phyloP scores from a whole-genome alignment of 257 asterid genomes.

The Solanum virginianum region DNA sequence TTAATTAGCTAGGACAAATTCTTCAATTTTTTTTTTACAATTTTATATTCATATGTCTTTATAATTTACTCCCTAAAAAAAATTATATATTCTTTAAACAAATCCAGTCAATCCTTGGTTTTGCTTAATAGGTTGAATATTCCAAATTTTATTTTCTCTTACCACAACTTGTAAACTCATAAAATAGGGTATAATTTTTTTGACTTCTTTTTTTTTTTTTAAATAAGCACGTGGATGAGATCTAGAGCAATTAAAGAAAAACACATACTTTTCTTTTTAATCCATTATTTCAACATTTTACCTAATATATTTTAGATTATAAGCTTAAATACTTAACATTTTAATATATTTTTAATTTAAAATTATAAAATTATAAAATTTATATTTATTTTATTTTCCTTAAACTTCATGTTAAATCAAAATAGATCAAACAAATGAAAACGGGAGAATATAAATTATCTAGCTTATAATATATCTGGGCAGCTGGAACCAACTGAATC shows the following conservation, averaged over 20 bases:
- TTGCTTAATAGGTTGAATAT: neutral
- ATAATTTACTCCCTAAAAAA: neutral
- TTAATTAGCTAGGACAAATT: neutral
- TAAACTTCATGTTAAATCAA: neutral
- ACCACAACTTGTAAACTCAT: neutral
- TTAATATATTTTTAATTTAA: no score
- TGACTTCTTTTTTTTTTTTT: no score
- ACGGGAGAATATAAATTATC: neutral
- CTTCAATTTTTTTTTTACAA: neutral
- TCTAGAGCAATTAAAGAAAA: neutral
- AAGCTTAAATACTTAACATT: no score
- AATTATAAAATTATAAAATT: no score
- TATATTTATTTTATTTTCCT: no score
- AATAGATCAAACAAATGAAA: neutral
- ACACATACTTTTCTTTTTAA: no score
- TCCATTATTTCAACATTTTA: no score
- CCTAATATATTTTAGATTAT: no score
- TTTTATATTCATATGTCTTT: no score
- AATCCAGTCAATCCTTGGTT: neutral
- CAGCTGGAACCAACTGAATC: slow-evolving; percentile 2
- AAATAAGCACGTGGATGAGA: neutral
- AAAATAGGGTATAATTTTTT: neutral
- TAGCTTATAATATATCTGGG: neutral
- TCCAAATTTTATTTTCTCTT: neutral
- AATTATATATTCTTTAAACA: neutral